A percentile compares a stretch with the other conserved stretches of the same genome.
These are phyloP conservation scores for Hanseniaspora lachancei DNA, from an alignment of 805 yeast genomes.

Conservation along the genomic window DNA sequence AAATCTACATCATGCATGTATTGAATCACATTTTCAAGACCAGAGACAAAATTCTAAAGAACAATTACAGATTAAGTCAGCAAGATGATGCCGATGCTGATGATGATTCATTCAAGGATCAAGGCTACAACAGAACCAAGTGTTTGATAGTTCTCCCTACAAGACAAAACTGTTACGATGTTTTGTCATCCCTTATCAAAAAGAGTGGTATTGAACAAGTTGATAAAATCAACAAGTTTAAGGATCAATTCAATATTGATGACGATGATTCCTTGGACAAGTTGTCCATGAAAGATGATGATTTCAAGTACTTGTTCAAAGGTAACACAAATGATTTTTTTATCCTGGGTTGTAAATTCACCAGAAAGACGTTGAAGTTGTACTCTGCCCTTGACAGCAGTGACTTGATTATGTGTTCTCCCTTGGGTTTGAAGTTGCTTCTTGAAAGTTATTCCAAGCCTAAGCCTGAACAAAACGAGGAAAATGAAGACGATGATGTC, in stretches of 20 bases:
- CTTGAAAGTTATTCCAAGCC: constrained; percentile 23
- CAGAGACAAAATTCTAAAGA: constrained; percentile 68
- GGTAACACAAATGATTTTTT: constrained; percentile 91
- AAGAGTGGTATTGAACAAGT: constrained; percentile 59
- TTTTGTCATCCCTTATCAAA: constrained; percentile 48
- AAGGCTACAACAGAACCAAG: constrained; percentile 91
- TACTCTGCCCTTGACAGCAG: constrained; percentile 74
- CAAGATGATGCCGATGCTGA: constrained; percentile 41
- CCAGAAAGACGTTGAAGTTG: constrained; percentile 73
- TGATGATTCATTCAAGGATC: constrained; percentile 65
- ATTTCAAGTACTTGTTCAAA: constrained; percentile 62
- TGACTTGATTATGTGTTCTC: constrained; percentile 81
- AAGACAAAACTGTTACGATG: constrained; percentile 58
- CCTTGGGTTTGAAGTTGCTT: constrained; percentile 73
- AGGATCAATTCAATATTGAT: constrained; percentile 50
- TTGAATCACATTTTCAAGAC: constrained; percentile 78
- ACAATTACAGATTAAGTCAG: constrained; percentile 43
- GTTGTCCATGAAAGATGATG: constrained; percentile 42
- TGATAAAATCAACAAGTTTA: constrained; percentile 69
- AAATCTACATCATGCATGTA: constrained; percentile 54
- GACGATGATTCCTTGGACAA: constrained; percentile 37
- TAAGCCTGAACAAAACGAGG: background rate
- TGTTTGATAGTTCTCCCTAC: constrained; percentile 75
- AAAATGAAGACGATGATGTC: constrained; percentile 40
- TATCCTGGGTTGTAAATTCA: constrained; percentile 78